Base-by-base conservation (phyloP, 163 green algal species). In the Scenedesmus sp. region DNA sequence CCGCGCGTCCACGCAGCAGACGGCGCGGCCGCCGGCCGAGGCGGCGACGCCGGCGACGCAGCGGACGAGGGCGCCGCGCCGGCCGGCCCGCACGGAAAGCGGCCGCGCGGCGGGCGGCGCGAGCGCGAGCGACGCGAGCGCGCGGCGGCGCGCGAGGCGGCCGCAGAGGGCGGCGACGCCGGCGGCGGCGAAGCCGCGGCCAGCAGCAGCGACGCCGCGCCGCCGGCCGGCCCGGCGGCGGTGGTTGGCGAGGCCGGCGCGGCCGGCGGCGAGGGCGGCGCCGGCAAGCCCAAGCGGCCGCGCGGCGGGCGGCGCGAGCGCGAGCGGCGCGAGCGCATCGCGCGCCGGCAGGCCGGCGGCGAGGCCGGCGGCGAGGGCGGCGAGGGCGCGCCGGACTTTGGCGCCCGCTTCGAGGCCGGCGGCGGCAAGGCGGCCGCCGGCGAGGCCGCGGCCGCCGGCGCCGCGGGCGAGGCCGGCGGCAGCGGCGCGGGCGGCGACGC, bases 251-350 rank as follows among this genome's bases (percentile, higher is more conserved):
- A 6, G 39, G 39, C 7, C 22, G 63, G 67, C 26, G 67, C 39
- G 10, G 62, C 3, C 14, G 62, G 62, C 22, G 62, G 65, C 50
- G 60, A 50, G 14, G 53, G 53, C 31, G 60, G 67, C 50, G 22
- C 53, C 31, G 29, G 20, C 22, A 76, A 76, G 67, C 70, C 70
- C 4, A 73, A 74, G 62, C 57, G 74, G 7, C 54, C 74, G 1
- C 44, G 74, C 20, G 62, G 74, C 9, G 50, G 74, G 4, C 44
- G 63, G 31, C 34, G 63, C 1, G 62, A 74, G 51, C 36, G 63
- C 6, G 47, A 73, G 29, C 62, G 74, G n/a, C 62, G 63, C 7
- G 73, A 72, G 48, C 60, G 73, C 60, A 73, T 74, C 13, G 73
- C 73, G 9, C 48, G 48, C 14, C 60, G 73, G 0, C 24, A 81